These are phyloP conservation scores for Tulasnella sp. DNA, from an alignment of 768 basidiomycete genomes.

Conservation along the genomic window DNA sequence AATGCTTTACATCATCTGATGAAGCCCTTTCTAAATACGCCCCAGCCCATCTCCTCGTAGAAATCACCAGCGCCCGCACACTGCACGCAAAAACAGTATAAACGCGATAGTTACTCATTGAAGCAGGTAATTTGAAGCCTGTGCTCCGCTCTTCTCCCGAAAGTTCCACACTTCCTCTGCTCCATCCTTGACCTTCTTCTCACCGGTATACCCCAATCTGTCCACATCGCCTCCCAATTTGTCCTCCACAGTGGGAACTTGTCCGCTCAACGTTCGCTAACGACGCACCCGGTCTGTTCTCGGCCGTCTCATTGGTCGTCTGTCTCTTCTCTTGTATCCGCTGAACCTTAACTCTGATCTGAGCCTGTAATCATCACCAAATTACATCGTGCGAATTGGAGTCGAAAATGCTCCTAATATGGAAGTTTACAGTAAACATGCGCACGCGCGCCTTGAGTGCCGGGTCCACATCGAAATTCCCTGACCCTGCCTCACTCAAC, in stretches of 20 bases:
- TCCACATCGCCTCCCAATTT: not conserved
- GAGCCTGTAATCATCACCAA: not conserved
- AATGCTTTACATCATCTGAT: no score
- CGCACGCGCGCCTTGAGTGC: not conserved
- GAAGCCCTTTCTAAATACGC: no score
- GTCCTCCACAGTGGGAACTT: not conserved
- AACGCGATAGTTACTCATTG: not conserved
- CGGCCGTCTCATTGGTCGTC: not conserved
- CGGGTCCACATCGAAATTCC: not conserved
- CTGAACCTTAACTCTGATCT: not conserved
- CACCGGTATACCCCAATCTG: not conserved
- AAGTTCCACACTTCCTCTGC: not conserved
- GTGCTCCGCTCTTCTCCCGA: not conserved
- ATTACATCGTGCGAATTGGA: not conserved
- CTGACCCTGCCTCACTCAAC: no score
- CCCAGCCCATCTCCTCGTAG: no score
- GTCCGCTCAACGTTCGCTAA: not conserved
- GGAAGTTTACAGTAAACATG: not conserved
- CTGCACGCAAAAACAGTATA: no score
- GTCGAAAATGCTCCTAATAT: not conserved
- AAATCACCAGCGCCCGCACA: no score
- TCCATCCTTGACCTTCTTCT: not conserved
- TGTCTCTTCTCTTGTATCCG: not conserved
- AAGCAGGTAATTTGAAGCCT: not conserved
- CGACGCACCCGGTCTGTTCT: not conserved